These are phyloP conservation scores for Colletotrichum higginsianum DNA, from an alignment of 2,329 filamentous ascomycete species.

Conservation along the genomic window DNA sequence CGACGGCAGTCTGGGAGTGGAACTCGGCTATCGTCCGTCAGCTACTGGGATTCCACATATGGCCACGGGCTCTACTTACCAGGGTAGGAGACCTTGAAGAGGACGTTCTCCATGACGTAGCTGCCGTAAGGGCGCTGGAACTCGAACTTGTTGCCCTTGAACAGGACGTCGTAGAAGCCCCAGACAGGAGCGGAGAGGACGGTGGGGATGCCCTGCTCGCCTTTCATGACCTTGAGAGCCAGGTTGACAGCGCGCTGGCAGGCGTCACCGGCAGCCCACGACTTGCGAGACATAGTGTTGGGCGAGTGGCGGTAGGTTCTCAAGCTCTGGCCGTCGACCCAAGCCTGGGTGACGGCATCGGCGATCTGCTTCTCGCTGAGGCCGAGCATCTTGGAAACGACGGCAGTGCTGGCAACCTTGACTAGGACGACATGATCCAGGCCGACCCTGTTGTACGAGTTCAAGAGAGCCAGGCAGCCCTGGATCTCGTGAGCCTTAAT, in stretches of 20 bases:
- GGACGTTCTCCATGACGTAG: constrained; percentile 99
- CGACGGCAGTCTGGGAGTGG: constrained; percentile 98
- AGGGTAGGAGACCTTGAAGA: constrained; percentile 99
- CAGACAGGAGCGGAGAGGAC: constrained; percentile 93
- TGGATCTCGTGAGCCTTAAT: constrained; percentile 99
- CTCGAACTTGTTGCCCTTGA: constrained; percentile 94
- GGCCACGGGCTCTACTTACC: constrained; percentile 65
- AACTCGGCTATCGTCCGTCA: constrained; percentile 78
- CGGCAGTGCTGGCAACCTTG: constrained; percentile 95
- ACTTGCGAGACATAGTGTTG: constrained; percentile 99
- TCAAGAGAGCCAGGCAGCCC: constrained; percentile 95
- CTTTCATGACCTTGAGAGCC: constrained; percentile 90
- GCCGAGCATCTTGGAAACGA: constrained; percentile 95
- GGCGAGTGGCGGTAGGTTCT: constrained; percentile 97
- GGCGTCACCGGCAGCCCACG: constrained; percentile 97
- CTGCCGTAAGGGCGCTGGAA: constrained; percentile 97
- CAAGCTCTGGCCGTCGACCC: constrained; percentile 96
- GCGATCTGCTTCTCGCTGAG: constrained; percentile 91
- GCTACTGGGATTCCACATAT: not conserved
- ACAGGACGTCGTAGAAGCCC: constrained; percentile 99
- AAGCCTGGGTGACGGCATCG: constrained; percentile 96
- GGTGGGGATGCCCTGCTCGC: constrained; percentile 91
- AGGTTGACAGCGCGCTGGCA: constrained; percentile 96
- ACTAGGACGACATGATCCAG: constrained; percentile 98
- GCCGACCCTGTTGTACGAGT: constrained; percentile 99